A percentile compares a stretch with the other conserved stretches of the same genome.
These are phyloP conservation scores for Lasiodiplodia theobromae DNA, from an alignment of 2,329 filamentous ascomycete species.

Conservation along the genomic window DNA sequence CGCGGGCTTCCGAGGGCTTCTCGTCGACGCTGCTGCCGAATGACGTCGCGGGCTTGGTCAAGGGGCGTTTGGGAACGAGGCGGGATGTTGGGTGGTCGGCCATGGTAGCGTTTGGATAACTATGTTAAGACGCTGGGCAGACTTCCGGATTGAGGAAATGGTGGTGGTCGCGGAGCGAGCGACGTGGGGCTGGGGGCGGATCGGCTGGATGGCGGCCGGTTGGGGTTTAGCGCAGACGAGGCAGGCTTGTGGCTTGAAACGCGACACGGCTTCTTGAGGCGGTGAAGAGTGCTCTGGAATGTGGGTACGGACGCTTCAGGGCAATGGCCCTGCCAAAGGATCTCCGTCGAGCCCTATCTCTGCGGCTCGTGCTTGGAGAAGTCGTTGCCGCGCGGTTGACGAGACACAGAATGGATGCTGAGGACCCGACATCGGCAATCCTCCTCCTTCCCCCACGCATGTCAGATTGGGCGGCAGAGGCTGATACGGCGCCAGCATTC, in stretches of 20 bases:
- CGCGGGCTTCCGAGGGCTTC: conserved; percentile 13
- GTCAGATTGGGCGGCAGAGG: neutral
- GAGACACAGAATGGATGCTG: neutral
- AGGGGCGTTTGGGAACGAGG: conserved; percentile 4
- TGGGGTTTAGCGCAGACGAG: neutral
- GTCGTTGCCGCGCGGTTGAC: conserved; percentile 8
- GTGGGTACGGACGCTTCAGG: neutral
- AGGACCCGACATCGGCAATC: neutral
- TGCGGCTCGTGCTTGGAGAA: neutral
- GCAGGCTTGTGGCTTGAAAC: neutral
- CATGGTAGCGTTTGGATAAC: neutral
- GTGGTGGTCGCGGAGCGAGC: conserved; percentile 14
- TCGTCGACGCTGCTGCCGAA: neutral
- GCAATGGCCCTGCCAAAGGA: neutral
- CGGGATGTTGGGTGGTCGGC: neutral
- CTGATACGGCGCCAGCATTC: neutral
- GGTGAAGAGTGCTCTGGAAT: neutral
- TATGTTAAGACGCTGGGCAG: neutral
- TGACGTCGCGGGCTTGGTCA: conserved; percentile 7
- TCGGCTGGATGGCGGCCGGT: neutral
- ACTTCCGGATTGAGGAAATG: conserved; percentile 22
- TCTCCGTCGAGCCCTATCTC: neutral
- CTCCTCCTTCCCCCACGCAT: neutral
- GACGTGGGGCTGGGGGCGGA: neutral
- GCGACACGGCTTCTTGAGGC: neutral